Conservation (phyloP, 1,139 yeast species). For the Saccharomyces hybrid region DNA sequence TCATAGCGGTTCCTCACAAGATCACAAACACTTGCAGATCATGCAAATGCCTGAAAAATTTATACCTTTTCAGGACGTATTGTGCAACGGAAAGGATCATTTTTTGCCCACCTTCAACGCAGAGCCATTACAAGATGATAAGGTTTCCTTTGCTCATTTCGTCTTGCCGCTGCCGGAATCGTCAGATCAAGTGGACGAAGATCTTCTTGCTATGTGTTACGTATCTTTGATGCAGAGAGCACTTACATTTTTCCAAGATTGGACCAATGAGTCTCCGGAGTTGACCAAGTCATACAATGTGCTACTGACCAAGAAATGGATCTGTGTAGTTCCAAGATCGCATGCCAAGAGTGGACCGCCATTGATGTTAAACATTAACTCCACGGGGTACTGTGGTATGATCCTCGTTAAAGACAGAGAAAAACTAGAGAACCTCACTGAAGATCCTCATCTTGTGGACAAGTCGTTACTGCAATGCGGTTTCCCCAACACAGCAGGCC, state of each 20-base stretch:
- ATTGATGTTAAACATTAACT: constrained; percentile 55
- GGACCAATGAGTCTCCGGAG: constrained; percentile 34
- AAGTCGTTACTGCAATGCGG: constrained; percentile 54
- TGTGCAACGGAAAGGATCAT: constrained; percentile 42
- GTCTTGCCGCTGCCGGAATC: constrained; percentile 55
- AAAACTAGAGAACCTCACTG: constrained; percentile 36
- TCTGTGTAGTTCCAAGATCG: constrained; percentile 79
- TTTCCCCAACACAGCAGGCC: constrained; percentile 48
- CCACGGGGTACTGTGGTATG: constrained; percentile 76
- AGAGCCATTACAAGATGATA: constrained; percentile 55
- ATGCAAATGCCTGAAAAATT: constrained; percentile 59
- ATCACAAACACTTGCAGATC: constrained; percentile 88
- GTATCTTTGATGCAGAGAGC: constrained; percentile 64
- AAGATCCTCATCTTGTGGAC: constrained; percentile 35
- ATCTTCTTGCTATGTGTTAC: constrained; percentile 51
- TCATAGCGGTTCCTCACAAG: constrained; percentile 85
- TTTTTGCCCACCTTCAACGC: constrained; percentile 45
- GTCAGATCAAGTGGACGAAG: constrained; percentile 40
- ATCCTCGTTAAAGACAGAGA: constrained; percentile 67
- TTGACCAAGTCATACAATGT: constrained; percentile 57
- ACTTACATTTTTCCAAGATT: constrained; percentile 55
- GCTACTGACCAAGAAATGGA: constrained; percentile 71
- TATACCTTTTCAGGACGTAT: constrained; percentile 51
- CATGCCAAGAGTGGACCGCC: constrained; percentile 24
- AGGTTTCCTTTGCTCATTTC: constrained; percentile 76